Evolutionary conservation across 345 rosid genomes (phyloP), one percentile per base, ranked within the genome.

Genomic region (Salix caprea): DNA sequence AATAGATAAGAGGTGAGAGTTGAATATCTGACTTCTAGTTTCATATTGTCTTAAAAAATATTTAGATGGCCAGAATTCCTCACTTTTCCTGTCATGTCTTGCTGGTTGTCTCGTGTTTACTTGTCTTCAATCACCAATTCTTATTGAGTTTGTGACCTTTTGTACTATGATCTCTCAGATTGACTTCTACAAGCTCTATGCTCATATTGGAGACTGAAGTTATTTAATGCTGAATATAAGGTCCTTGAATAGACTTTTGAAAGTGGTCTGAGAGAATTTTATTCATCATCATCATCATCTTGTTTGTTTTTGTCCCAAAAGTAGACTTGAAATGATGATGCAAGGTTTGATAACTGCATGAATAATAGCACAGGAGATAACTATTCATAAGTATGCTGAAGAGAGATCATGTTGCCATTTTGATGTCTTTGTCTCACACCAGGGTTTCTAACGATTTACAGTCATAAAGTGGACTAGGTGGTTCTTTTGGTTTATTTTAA

Each of bases 1-100:
- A 10, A 12, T 82, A 73, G 96, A 91, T 83, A 83, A 71, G 76
- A 87, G 5, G 97, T 90, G 72, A 86, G 94, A 71, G 50, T 77
- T 58, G 64, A 23, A 58, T 23, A 58, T 58, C 28, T 23, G 64
- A 58, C 54, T 70, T 64, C 54, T 14, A 71, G 56, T 80, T 72
- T 61, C 50, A 60, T 37, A 18, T 37, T 23, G 52, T 65, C 11
- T 14, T 65, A 62, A 54, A 40, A 28, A 7, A 5, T 4, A 21
- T n/a, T 34, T 42, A 7, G 56, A 40, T 56, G 68, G 37, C 48
- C 37, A 37, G 39, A 24, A 50, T 64, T 50, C 58, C 21, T 42
- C 54, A 4, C 36, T 30, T 80, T 65, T 46, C 46, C 52, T 26
- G 23, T n/a, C 50, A 73, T 71, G 54, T 70, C 14, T 58, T 56